phyloP scores from a whole-genome alignment of 2,329 filamentous ascomycete genomes.

The Cladosporium oxysporum region DNA sequence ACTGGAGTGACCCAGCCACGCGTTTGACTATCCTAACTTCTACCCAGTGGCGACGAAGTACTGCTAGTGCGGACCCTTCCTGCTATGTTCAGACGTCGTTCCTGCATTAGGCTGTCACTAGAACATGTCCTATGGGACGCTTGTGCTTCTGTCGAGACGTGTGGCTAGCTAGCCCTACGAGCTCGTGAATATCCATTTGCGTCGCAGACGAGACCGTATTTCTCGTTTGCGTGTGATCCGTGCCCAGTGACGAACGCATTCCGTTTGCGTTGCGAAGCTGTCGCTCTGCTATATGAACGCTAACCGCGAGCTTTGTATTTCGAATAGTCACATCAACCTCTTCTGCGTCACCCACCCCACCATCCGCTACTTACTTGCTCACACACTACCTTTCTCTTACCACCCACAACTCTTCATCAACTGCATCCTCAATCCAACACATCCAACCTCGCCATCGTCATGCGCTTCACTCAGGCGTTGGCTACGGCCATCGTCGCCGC shows the following conservation, averaged over 20 bases:
- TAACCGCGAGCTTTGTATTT: conserved; percentile 7
- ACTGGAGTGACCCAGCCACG: not conserved
- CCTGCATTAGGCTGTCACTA: conserved; percentile 8
- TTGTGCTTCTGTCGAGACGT: conserved; percentile 4
- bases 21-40: not conserved
- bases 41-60: not conserved
- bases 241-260: conserved; percentile 17
- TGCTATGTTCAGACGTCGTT: conserved; percentile 11
- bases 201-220: conserved; percentile 3
- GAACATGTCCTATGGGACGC: not conserved
- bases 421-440: not conserved
- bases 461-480: conserved; percentile 36
- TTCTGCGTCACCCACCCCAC: not conserved
- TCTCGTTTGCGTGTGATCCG: conserved; percentile 17
- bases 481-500: conserved; percentile 40
- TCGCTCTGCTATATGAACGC: conserved; percentile 11
- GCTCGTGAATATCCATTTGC: conserved; percentile 10
- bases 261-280: conserved; percentile 16
- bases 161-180: conserved; percentile 5
- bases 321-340: not conserved
- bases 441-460: conserved; percentile 24
- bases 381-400: not conserved
- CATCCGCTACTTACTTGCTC: not conserved
- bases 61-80: conserved; percentile 1
- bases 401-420: conserved; percentile 4